Evolutionary conservation across 495 filamentous ascomycete species (phyloP).

Genomic region (Talaromyces thailandensis): DNA sequence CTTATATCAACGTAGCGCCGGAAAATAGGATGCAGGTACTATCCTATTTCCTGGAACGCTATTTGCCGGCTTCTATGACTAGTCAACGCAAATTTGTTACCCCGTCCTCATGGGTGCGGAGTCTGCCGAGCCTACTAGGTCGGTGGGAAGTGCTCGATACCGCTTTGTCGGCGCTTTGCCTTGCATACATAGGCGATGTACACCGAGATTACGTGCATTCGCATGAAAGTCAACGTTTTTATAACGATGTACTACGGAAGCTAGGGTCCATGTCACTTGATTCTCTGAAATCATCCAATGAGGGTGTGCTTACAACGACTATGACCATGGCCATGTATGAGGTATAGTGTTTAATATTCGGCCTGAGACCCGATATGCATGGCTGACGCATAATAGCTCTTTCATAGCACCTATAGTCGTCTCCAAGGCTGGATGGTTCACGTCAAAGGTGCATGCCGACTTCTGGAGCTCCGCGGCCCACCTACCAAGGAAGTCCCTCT

Average conservation of each 20-base stretch:
- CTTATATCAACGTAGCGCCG: constrained; percentile 2
- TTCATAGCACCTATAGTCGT: constrained; percentile 3
- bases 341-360: neutral
- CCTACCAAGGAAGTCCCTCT: constrained; percentile 2
- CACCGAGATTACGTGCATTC: neutral
- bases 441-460: constrained; percentile 3
- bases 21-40: constrained; percentile 7
- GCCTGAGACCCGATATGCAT: neutral
- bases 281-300: constrained; percentile 3
- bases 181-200: constrained; percentile 3
- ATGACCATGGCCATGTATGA: constrained; percentile 8
- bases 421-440: constrained; percentile 7
- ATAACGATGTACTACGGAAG: neutral
- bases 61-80: constrained; percentile 5
- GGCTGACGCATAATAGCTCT: neutral
- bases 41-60: constrained; percentile 5
- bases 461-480: constrained; percentile 4
- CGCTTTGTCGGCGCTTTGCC: neutral
- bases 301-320: constrained; percentile 4
- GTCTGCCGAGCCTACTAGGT: constrained; percentile 2
- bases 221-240: constrained; percentile 7
- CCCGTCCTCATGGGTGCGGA: constrained; percentile 1
- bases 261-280: constrained; percentile 2
- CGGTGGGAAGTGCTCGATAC: constrained; percentile 5
- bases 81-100: constrained; percentile 1